Evolutionary conservation across 306 rosid genomes (phyloP), one percentile per base, ranked within the genome.

Genomic region (Castanea sativa): DNA sequence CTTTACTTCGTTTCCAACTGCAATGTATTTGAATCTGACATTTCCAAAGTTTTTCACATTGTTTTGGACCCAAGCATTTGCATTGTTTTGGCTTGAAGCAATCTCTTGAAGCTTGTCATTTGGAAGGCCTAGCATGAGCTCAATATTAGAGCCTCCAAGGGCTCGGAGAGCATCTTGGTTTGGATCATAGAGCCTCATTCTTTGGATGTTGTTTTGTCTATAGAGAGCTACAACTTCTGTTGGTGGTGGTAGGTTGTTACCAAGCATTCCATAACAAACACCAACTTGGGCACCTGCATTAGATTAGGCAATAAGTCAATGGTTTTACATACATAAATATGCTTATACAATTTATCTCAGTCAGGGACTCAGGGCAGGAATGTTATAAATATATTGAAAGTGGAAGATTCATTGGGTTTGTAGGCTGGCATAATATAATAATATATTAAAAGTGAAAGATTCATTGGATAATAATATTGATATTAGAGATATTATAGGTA

Each of bases 201-300:
- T 82, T 7, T 4, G 70, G 19, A 87, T 78, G 49, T 79, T 84
- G 63, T 76, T 21, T 78, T 83, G 89, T 0, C 81, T 76, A 76
- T 1, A 86, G 19, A 85, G 83, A 13, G 5, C 4, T 20, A 82
- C 73, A 3, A 87, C 91, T 84, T 91, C 91, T 41, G 53, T 10
- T 25, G 79, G 64, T 0, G 87, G 11, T 11, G 90, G 88, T 63
- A 89, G 78, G 80, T 86, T 35, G 52, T 85, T 29, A 7, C 84
- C 90, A 4, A 78, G 16, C 33, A 71, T 79, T 69, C 95, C 92
- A 77, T 91, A 91, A 23, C 90, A 85, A 41, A 91, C 90, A 18
- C 89, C 92, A 52, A 79, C 76, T 57, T 88, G 79, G 25, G 94
- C 92, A 33, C 29, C 88, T 81, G 74, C 75, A 56, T 52, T 32